Base-by-base conservation (phyloP, 192 early-diverging fungal genomes). In the Funneliformis geosporum region DNA sequence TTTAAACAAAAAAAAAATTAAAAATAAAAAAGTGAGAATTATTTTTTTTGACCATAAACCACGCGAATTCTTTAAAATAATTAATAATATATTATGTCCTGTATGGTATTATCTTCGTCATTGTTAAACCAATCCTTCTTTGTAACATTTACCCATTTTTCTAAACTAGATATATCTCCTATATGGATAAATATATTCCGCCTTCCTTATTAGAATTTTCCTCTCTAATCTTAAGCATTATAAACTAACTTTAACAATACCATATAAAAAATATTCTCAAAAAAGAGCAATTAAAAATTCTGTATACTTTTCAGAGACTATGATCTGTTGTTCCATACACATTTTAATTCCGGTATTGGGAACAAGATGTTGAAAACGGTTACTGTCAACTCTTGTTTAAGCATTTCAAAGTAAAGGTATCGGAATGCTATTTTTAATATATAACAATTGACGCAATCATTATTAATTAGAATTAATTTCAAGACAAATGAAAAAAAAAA, bases 261-360 rank as follows among this genome's bases (percentile, higher is more conserved):
- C 97, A 81, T 95, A 97, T 83, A 98, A 88, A 60, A 87, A 83
- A 60, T 91, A 92, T 80, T 80, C 16, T 89, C 83, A 81, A 99
- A 91, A 42, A 99, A 97, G 59, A 99, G 88, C 75, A 99, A 89
- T 87, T 99, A 97, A 14, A 99, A 97, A 76, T 98, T 93, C 65
- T 89, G 0, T 33, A 33, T 33, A 33, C 33, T 33, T 84, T 97
- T 33, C 0, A 33, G 33, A 99, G 98, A 18, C 98, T 97, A 78
- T 89, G 91, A 97, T 99, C 98, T 14, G 98, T 99, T 8, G 98
- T 99, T 47, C 97, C 98, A 80, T 98, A 99, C 98, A 99, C 99
- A 33, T n/a, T n/a, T n/a, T 90, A 74, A 99, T 93, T 60, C 91
- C 84, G 73, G 89, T 90, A 83, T 98, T 97, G 38, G 85, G 86